Base-by-base conservation (phyloP, 2,329 filamentous ascomycete genomes). In the Penicillium sp. region DNA sequence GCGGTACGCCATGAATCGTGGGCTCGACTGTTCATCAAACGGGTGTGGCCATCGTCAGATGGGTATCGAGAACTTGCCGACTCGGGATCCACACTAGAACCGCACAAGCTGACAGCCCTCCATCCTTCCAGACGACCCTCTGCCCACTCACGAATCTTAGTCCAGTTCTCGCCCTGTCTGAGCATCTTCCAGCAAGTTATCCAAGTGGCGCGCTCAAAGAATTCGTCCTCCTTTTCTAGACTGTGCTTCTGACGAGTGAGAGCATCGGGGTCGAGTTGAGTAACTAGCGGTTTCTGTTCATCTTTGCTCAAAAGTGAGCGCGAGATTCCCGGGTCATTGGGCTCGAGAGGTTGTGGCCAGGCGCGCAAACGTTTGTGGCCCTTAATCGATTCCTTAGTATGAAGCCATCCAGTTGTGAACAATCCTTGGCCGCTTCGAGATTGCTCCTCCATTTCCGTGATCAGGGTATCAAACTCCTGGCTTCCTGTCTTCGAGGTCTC, bases 171-270 rank as follows among this genome's bases (percentile, higher is more conserved):
- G n/a, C 94, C 94, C 44, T 91, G 86, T 46, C 93, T 86, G 50
- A 99, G 79, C 79, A 96, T 89, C 71, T 96, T 91, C 78, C 91
- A 97, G 74, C 90, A 94, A n/a, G 90, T 88, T 57, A 92, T 82
- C 92, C 94, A 97, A 45, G 96, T 89, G 3, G 91, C 89, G 50
- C 88, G 85, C 75, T 99, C 94, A 59, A 93, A 94, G 66, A 87
- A 92, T 61, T 91, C 86, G 68, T 99, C 94, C 65, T 92, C 85
- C 25, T 86, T 83, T 68, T 96, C 88, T 39, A 97, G 78, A 47
- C 82, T 85, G 51, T 89, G 84, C 46, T 81, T 82, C 72, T 97
- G 92, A 57, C 94, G 84, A 37, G 86, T 86, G n/a, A 86, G 80
- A 6, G 91, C 90, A 77, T 99, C 94, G 0, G 94, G 94, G 66